Evolutionary conservation across 148 eudicot species (phyloP).

Genomic region (Rhododendron henanense): DNA sequence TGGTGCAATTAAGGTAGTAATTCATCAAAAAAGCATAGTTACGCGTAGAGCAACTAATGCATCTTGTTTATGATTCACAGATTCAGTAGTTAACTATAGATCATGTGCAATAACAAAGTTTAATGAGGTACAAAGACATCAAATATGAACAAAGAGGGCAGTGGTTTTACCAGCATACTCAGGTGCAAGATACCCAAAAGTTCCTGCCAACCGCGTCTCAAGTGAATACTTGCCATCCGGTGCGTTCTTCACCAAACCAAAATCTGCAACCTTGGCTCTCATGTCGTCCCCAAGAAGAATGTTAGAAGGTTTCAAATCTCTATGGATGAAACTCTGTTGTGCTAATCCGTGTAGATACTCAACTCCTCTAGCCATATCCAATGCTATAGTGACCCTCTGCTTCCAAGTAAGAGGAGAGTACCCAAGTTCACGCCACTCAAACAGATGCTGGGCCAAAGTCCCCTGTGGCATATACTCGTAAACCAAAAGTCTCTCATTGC

Average conservation of each 20-base stretch:
- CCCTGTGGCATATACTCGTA: conserved; percentile 90
- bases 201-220: conserved; percentile 42
- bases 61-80: neutral
- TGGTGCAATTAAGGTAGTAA: neutral
- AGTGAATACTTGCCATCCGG: conserved; percentile 38
- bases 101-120: neutral
- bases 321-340: conserved; percentile 41
- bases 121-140: neutral
- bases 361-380: conserved; percentile 42
- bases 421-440: conserved; percentile 35
- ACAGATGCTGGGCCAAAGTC: conserved; percentile 56
- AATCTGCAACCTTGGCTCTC: conserved; percentile 48
- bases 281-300: conserved; percentile 37
- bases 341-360: conserved; percentile 41
- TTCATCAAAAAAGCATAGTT: neutral
- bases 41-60: neutral
- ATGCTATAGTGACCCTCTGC: conserved; percentile 34
- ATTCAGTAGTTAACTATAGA: neutral
- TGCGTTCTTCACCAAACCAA: conserved; percentile 36
- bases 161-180: conserved; percentile 34
- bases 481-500: conserved; percentile 68
- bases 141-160: neutral
- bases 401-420: conserved; percentile 34
- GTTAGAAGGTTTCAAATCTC: conserved; percentile 38
- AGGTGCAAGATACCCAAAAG: conserved; percentile 42